Conservation (phyloP, 345 rosid species). For the Viola odorata region DNA sequence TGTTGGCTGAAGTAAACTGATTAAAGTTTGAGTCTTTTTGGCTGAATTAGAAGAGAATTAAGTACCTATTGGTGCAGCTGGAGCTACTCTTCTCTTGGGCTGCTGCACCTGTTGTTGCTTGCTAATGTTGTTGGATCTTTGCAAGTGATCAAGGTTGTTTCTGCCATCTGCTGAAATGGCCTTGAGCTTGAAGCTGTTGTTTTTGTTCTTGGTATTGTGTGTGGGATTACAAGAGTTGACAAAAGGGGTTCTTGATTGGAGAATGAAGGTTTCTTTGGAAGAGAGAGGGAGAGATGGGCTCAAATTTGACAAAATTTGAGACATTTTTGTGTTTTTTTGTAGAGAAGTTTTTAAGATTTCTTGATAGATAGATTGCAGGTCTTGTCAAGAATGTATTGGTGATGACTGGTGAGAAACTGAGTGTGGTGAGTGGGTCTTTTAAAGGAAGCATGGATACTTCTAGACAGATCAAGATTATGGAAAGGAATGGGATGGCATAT, state of each 20-base stretch:
- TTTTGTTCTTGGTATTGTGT: not conserved
- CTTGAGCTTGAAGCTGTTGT: conserved; percentile 8
- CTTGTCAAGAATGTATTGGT: not conserved
- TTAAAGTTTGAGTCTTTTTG: not conserved
- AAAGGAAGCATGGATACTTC: conserved; percentile 27
- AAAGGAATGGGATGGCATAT: not conserved
- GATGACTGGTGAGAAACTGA: not conserved
- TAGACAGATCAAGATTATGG: conserved; percentile 9
- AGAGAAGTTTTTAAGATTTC: not conserved
- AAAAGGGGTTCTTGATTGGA: not conserved
- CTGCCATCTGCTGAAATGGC: conserved; percentile 28
- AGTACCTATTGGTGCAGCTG: conserved; percentile 41
- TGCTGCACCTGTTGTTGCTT: conserved; percentile 18
- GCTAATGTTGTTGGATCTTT: conserved; percentile 25
- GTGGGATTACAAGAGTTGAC: not conserved
- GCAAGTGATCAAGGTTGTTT: conserved; percentile 44
- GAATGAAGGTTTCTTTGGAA: conserved; percentile 1
- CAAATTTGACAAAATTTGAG: conserved; percentile 28
- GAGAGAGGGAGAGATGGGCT: conserved; percentile 22
- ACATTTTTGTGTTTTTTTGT: conserved; percentile 14
- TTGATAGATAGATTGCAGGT: too few species aligned
- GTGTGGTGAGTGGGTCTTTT: not conserved
- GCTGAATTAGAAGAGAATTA: too few species aligned
- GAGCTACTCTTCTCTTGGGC: conserved; percentile 32
- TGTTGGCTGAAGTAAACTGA: not conserved